These are phyloP conservation scores for Pyrenophora seminiperda DNA, from an alignment of 2,329 filamentous ascomycete genomes.

Conservation along the genomic window DNA sequence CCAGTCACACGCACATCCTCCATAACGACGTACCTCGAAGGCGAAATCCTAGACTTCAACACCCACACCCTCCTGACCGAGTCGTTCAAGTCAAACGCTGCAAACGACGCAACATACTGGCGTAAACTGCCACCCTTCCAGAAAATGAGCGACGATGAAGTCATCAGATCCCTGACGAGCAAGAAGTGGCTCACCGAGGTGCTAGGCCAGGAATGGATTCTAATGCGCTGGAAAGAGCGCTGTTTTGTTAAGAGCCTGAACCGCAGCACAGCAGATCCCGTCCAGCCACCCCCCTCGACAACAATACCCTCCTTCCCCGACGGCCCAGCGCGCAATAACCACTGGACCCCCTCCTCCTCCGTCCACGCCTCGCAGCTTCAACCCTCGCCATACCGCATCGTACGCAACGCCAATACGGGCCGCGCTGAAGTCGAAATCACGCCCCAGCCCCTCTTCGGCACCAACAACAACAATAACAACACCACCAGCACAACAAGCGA, in stretches of 20 bases:
- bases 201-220: constrained; percentile 56
- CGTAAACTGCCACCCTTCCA: constrained; percentile 54
- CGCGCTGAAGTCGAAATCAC: constrained; percentile 22
- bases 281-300: constrained; percentile 18
- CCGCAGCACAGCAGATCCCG: constrained; percentile 19
- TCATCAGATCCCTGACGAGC: constrained; percentile 53
- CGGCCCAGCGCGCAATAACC: constrained; percentile 3
- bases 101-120: constrained; percentile 57
- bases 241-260: constrained; percentile 53
- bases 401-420: constrained; percentile 20
- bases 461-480: neutral
- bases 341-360: constrained; percentile 4
- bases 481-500: constrained; percentile 9
- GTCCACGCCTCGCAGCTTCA: constrained; percentile 10
- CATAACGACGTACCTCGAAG: constrained; percentile 70
- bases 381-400: constrained; percentile 24
- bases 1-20: constrained; percentile 46
- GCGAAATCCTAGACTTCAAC: constrained; percentile 68
- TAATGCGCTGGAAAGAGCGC: constrained; percentile 63
- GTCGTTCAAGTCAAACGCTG: constrained; percentile 52
- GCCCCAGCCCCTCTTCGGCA: constrained; percentile 6
- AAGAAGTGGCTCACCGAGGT: constrained; percentile 40
- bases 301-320: constrained; percentile 10
- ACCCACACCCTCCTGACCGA: constrained; percentile 59
- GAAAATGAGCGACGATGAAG: constrained; percentile 47